Conservation (phyloP, 805 yeast genomes). For the Sungouiella blattae region DNA sequence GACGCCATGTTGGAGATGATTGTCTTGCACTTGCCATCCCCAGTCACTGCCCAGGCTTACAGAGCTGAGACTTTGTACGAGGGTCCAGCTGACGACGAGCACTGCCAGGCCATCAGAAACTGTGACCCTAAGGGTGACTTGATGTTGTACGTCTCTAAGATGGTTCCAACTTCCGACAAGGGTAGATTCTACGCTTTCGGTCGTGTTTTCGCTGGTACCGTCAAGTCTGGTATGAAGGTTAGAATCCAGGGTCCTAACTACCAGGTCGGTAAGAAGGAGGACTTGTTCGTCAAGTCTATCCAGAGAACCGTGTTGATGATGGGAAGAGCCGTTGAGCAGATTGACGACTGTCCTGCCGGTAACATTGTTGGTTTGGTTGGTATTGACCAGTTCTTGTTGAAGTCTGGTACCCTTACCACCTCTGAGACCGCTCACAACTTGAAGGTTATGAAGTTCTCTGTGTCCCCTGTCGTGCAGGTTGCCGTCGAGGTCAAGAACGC, state of each 20-base stretch:
- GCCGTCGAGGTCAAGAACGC: conserved; percentile 99
- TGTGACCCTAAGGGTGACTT: conserved; percentile 98
- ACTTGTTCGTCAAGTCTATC: conserved; percentile 91
- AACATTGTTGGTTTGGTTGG: conserved; percentile 99
- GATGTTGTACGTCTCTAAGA: conserved; percentile 99
- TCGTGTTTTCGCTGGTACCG: conserved; percentile 99
- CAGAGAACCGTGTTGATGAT: conserved; percentile 99
- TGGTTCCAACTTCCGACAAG: conserved; percentile 99
- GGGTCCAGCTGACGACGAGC: conserved; percentile 94
- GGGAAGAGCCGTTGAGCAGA: conserved; percentile 98
- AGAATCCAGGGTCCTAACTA: conserved; percentile 99
- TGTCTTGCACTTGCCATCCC: conserved; percentile 97
- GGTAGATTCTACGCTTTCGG: conserved; percentile 99
- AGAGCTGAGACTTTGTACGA: conserved; percentile 99
- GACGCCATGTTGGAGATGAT: conserved; percentile 99
- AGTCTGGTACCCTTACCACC: conserved; percentile 99
- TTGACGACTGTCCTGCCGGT: conserved; percentile 99
- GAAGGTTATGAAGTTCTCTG: conserved; percentile 99
- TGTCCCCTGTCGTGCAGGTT: conserved; percentile 98
- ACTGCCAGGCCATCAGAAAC: conserved; percentile 89
- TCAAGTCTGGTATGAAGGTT: conserved; percentile 97
- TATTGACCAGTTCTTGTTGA: conserved; percentile 98
- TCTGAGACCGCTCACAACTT: conserved; percentile 96
- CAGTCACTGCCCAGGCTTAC: conserved; percentile 98
- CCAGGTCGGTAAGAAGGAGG: conserved; percentile 97